Percentiles rank a stretch among this genome's conserved stretches.
Conservation (phyloP, 148 eudicot genomes). For the Agrostemma githago region DNA sequence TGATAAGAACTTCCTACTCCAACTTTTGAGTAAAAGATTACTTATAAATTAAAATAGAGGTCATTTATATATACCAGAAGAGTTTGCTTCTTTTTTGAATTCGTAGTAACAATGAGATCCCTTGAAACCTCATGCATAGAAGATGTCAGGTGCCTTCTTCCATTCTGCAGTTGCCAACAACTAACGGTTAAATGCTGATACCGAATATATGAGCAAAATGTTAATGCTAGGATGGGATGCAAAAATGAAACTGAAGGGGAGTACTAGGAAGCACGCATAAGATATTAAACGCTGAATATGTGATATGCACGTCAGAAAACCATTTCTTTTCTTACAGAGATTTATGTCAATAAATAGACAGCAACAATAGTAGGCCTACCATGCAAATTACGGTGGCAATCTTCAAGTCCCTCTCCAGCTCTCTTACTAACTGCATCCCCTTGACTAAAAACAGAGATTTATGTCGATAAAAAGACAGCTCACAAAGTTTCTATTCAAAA, state of each 20-base stretch:
- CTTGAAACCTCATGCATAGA: slow-evolving; percentile 95
- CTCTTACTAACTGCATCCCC: slow-evolving; percentile 96
- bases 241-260: slow-evolving; percentile 1
- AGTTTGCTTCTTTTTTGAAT: slow-evolving; percentile 80
- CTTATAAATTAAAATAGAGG: slow-evolving; percentile 3
- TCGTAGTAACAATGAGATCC: slow-evolving; percentile 91
- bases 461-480: neutral
- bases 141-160: slow-evolving; percentile 79
- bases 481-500: neutral
- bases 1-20: neutral
- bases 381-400: slow-evolving; percentile 94
- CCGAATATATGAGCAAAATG: slow-evolving; percentile 4
- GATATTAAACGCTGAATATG: neutral
- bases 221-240: neutral
- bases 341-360: neutral
- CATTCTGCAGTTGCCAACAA: slow-evolving; percentile 59
- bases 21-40: neutral
- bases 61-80: slow-evolving; percentile 53
- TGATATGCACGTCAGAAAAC: neutral
- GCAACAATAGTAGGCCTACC: slow-evolving; percentile 38
- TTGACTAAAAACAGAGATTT: slow-evolving; percentile 48
- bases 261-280: neutral
- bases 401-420: slow-evolving; percentile 90
- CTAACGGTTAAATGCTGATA: neutral
- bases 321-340: neutral